phyloP scores from a whole-genome alignment of 345 rosid genomes.

The Anacardium occidentale region DNA sequence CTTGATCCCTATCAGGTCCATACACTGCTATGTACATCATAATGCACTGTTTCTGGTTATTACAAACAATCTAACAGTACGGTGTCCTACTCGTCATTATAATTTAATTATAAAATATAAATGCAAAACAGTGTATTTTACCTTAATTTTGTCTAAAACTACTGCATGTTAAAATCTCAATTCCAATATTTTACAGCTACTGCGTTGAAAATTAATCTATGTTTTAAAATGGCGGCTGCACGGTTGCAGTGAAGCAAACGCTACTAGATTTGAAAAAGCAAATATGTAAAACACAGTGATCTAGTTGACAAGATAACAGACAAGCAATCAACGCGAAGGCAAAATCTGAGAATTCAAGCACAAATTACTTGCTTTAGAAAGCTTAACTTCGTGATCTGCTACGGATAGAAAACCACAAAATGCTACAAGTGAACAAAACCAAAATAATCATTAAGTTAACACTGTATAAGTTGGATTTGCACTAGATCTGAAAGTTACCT shows the following conservation, averaged over 20 bases:
- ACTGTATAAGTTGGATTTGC: constrained; percentile 7
- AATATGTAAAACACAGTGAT: not conserved
- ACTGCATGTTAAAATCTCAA: not conserved
- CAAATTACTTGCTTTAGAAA: constrained; percentile 8
- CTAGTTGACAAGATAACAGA: not conserved
- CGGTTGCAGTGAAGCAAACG: not conserved
- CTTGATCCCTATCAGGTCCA: too few species aligned
- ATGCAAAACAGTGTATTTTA: not conserved
- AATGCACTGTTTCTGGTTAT: not conserved
- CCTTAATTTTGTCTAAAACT: not conserved
- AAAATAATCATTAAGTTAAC: not conserved
- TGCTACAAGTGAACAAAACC: not conserved
- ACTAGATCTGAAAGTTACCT: constrained; percentile 65
- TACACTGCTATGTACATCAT: not conserved
- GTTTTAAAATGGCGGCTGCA: not conserved
- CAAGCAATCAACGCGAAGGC: not conserved
- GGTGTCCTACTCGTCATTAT: not conserved
- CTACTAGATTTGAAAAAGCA: not conserved
- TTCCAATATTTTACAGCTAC: not conserved
- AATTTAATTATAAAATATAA: not conserved
- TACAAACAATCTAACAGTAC: not conserved
- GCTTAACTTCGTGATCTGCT: not conserved
- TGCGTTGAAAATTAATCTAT: not conserved
- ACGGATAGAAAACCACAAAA: not conserved
- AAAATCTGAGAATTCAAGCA: constrained; percentile 5